phyloP scores from a whole-genome alignment of 768 basidiomycete species.

The Podaxis sp. region DNA sequence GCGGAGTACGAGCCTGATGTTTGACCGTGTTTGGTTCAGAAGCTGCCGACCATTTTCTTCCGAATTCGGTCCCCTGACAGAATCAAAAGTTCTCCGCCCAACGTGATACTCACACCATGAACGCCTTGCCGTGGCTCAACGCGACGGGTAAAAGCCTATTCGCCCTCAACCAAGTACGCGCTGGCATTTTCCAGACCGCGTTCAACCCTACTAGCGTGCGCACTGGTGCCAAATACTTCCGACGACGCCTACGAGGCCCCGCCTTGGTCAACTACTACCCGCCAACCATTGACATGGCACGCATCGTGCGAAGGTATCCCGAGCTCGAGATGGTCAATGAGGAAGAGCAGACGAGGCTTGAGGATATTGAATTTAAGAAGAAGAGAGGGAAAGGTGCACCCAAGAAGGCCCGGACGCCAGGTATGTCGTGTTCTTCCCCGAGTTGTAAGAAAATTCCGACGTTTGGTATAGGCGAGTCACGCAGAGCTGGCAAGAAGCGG shows the following conservation, averaged over 20 bases:
- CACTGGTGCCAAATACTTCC: constrained; percentile 92
- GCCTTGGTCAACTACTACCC: constrained; percentile 88
- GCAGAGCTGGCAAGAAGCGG: constrained; percentile 11
- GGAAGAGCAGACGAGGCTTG: constrained; percentile 64
- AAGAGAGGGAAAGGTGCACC: constrained; percentile 83
- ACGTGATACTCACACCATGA: constrained; percentile 21
- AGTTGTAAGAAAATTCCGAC: background rate
- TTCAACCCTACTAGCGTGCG: constrained; percentile 83
- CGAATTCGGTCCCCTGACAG: background rate
- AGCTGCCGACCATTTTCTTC: background rate
- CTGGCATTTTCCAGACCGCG: constrained; percentile 79
- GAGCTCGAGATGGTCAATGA: constrained; percentile 62
- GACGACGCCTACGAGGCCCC: constrained; percentile 78
- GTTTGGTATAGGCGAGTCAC: constrained; percentile 8
- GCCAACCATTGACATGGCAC: constrained; percentile 50
- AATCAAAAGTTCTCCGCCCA: constrained; percentile 8
- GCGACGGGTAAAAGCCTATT: constrained; percentile 40
- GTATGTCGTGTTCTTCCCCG: constrained; percentile 33
- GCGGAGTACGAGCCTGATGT: background rate
- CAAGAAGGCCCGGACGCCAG: constrained; percentile 71
- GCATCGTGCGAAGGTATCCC: constrained; percentile 50
- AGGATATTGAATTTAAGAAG: constrained; percentile 67
- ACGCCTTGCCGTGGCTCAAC: constrained; percentile 8
- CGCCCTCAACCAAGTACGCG: constrained; percentile 63
- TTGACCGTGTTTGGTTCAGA: background rate